Base-by-base conservation (phyloP, 441 rosid species). In the Corymbia citriodora region DNA sequence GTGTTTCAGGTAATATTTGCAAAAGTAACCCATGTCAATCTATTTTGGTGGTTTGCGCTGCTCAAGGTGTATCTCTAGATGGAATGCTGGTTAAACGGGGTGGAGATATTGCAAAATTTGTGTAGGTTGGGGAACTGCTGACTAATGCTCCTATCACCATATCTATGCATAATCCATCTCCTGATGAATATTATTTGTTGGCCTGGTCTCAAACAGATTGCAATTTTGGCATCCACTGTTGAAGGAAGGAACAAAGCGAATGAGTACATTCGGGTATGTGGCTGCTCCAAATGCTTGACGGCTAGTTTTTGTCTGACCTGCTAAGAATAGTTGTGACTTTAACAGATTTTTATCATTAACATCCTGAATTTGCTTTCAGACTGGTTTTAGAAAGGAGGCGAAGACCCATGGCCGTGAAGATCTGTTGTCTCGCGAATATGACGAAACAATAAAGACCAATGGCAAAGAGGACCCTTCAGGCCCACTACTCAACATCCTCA, bases 211-310 rank as follows among this genome's bases (percentile, higher is more conserved):
- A 0, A 19, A 70, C 83, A 89, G 90, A 86, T 85, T 9, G 90
- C 90, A 3, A 48, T 63, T n/a, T 89, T 83, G 1, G 90, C 90
- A 16, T 85, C 88, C 2, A 50, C 14, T 14, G 88, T 52, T 17
- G 90, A 88, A 25, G 90, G 63, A 81, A 83, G 90, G 90, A 23
- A 21, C 65, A 81, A 89, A 36, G 90, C 90, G 23, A 79, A 89
- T 88, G 82, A 89, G 88, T 89, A 82, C 74, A 89, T 89, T 48
- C 81, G 82, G 90, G 87, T 40, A 40, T 52, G 89, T 11, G 15
- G 12, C 72, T 31, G 50, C 17, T 63, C 53, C 25, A 27, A 57
- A 9, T 40, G 36, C 87, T 11, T 9, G 45, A 40, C 45, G 45
- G 6, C 45, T 40, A 48, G 40, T 19, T 36, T 33, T 55, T 27